phyloP scores from a whole-genome alignment of 306 rosid species.

The Vigna unguiculata region DNA sequence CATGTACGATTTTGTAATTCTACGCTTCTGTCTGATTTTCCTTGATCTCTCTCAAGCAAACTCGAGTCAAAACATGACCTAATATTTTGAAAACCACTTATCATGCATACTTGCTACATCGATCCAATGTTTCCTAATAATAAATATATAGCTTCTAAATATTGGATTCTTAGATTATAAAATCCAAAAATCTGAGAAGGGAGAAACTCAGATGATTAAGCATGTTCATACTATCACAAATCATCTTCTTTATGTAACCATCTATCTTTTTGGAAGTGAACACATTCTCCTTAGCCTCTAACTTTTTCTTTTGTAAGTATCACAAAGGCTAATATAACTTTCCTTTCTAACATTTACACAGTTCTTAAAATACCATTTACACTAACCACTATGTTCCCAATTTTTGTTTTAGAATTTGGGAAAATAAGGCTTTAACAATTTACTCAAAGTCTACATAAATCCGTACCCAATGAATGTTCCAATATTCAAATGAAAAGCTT shows the following conservation, averaged over 20 bases:
- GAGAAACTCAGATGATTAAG: not conserved
- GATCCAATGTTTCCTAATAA: not conserved
- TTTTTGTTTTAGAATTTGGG: not conserved
- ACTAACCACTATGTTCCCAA: conserved; percentile 7
- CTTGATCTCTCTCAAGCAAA: conserved; percentile 4
- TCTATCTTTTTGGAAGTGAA: too few species aligned
- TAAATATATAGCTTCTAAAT: not conserved
- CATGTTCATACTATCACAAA: not conserved
- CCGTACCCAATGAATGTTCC: not conserved
- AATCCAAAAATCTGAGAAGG: not conserved
- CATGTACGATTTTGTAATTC: not conserved
- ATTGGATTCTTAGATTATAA: not conserved
- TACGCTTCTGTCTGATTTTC: not conserved
- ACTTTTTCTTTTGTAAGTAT: conserved; percentile 5
- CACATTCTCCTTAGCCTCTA: not conserved
- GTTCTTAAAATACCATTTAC: not conserved
- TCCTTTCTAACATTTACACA: not conserved
- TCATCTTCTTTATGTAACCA: conserved; percentile 17
- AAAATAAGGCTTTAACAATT: conserved; percentile 7
- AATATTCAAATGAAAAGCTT: conserved; percentile 2
- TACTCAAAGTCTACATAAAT: not conserved
- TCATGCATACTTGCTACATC: not conserved
- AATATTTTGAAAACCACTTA: not conserved
- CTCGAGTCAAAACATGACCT: not conserved
- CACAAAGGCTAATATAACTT: conserved; percentile 9